These are phyloP conservation scores for Cyathus olla DNA, from an alignment of 1,284 basidiomycete genomes.

Conservation along the genomic window DNA sequence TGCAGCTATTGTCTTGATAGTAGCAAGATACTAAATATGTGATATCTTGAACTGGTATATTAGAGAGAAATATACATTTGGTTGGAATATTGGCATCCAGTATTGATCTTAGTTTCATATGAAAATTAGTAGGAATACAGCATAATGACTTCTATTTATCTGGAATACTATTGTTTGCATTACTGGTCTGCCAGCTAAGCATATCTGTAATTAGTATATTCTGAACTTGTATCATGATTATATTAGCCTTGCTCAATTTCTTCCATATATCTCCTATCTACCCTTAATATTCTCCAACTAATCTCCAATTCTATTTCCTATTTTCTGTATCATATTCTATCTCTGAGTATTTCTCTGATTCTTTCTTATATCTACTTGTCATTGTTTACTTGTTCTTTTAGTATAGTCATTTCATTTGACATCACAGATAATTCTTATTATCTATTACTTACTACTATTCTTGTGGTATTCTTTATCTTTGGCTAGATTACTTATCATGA, in stretches of 20 bases:
- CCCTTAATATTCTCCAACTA: too few species aligned
- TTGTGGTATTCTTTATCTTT: too few species aligned
- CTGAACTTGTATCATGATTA: background rate
- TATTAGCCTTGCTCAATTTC: background rate
- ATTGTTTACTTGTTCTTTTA: too few species aligned
- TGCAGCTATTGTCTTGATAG: background rate
- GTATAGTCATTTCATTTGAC: too few species aligned
- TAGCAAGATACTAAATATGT: background rate
- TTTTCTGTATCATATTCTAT: too few species aligned
- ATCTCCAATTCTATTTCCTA: too few species aligned
- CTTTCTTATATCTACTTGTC: too few species aligned
- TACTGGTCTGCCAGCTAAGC: background rate
- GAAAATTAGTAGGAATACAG: background rate
- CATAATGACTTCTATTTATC: background rate
- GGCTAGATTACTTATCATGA: too few species aligned
- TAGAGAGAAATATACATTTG: background rate
- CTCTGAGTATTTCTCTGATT: too few species aligned
- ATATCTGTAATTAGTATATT: constrained; percentile 2
- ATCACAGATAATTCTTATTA: too few species aligned
- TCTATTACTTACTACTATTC: too few species aligned
- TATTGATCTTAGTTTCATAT: background rate
- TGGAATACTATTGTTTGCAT: background rate
- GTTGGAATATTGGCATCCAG: background rate
- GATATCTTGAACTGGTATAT: background rate
- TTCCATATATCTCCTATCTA: too few species aligned